phyloP scores from a whole-genome alignment of 495 filamentous ascomycete species.

The Aspergillus panamensis region DNA sequence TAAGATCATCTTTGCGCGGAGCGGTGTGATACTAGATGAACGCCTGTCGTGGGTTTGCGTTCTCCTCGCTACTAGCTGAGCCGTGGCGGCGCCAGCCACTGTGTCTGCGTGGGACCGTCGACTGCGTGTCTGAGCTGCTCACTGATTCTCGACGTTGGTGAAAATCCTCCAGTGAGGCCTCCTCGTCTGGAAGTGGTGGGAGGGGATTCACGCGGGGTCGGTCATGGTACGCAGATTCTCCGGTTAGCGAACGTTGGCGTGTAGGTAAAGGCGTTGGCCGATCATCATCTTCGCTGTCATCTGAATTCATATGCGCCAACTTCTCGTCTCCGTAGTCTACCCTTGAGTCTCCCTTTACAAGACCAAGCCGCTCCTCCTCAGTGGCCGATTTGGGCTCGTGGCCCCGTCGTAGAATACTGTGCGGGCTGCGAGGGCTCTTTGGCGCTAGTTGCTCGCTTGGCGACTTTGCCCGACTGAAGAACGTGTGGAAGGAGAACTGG shows the following conservation, averaged over 20 bases:
- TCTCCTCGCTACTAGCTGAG: constrained; percentile 20
- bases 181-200: constrained; percentile 23
- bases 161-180: constrained; percentile 9
- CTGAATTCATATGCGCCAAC: constrained; percentile 25
- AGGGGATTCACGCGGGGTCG: constrained; percentile 21
- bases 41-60: constrained; percentile 13
- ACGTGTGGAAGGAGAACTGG: constrained; percentile 88
- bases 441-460: constrained; percentile 29
- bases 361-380: constrained; percentile 83
- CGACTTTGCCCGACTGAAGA: constrained; percentile 55
- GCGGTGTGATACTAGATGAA: constrained; percentile 20
- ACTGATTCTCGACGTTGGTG: constrained; percentile 2
- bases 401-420: constrained; percentile 44
- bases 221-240: constrained; percentile 14
- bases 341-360: constrained; percentile 71
- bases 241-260: constrained; percentile 5
- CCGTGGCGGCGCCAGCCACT: constrained; percentile 37
- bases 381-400: constrained; percentile 47
- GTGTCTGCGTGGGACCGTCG: constrained; percentile 19
- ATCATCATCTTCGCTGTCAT: constrained; percentile 23
- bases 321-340: constrained; percentile 38
- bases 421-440: constrained; percentile 12
- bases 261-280: background rate
- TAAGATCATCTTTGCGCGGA: constrained; percentile 6
- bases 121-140: constrained; percentile 16